Evolutionary conservation across 2,329 filamentous ascomycete species (phyloP).

Genomic region (Sodiomyces alkalinus): DNA sequence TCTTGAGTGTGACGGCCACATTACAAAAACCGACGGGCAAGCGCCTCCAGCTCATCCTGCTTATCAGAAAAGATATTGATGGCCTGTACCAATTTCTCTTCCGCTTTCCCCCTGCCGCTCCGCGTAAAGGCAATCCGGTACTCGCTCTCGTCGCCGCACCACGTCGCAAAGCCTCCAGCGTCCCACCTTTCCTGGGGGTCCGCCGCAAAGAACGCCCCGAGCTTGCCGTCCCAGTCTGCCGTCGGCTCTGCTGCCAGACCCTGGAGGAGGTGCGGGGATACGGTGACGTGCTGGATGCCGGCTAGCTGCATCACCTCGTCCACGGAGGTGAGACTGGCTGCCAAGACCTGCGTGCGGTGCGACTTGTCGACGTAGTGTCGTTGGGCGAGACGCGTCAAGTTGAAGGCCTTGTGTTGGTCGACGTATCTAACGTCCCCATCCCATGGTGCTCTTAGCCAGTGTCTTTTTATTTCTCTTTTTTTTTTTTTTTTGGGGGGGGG

Average conservation of each 20-base stretch:
- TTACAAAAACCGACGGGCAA: slow-evolving; percentile 7
- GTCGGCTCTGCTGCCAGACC: slow-evolving; percentile 24
- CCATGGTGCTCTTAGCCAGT: too few relatives aligned
- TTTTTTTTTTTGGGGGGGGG: too few relatives aligned
- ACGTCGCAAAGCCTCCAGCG: slow-evolving; percentile 5
- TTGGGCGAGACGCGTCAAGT: slow-evolving; percentile 35
- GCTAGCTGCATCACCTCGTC: slow-evolving; percentile 43
- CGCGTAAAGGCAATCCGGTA: slow-evolving; percentile 36
- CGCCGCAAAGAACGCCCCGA: slow-evolving; percentile 15
- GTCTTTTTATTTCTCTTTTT: background rate
- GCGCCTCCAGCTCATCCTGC: slow-evolving; percentile 33
- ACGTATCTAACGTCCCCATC: too few relatives aligned
- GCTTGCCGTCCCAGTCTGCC: slow-evolving; percentile 14
- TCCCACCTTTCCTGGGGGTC: slow-evolving; percentile 12
- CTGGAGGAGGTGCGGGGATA: slow-evolving; percentile 35
- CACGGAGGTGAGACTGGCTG: slow-evolving; percentile 39
- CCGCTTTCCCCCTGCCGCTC: slow-evolving; percentile 27
- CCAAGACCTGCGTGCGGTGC: slow-evolving; percentile 33
- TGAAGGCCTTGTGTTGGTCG: slow-evolving; percentile 32
- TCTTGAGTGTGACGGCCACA: too few relatives aligned
- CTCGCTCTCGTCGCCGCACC: slow-evolving; percentile 21
- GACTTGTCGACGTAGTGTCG: slow-evolving; percentile 29
- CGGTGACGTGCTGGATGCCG: slow-evolving; percentile 42
- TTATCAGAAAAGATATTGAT: slow-evolving; percentile 43
- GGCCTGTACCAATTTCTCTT: slow-evolving; percentile 36